Evolutionary conservation across 768 basidiomycete genomes (phyloP), one percentile per base, ranked within the genome.

Genomic region (Mycena belliarum): DNA sequence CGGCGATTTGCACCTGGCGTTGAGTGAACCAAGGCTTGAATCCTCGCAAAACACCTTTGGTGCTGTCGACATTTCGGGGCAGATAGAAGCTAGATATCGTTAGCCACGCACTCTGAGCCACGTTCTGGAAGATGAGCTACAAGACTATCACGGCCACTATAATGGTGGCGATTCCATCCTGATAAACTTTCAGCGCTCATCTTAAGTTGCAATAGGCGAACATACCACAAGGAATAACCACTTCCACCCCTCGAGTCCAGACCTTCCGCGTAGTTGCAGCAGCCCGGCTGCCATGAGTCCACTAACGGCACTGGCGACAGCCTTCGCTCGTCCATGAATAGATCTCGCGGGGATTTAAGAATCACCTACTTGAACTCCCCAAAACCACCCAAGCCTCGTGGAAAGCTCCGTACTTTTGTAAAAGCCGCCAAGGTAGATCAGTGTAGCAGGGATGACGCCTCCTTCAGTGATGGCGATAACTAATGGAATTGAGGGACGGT

Each of bases 371-470:
- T 73, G 76, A 18, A 73, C 65, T 21, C 75, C 76, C 72, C 78
- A 80, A 68, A 78, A 80, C 61, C 73, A 72, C 9, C 74, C 77
- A 2, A 79, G 65, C 1, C 78, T 69, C 21, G 72, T 72, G 0
- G 76, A 72, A 6, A 79, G 70, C 60, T 80, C 79, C 1, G 75
- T 76, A 24, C 78, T 69, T 35, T 74, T 76, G 65, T 79, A 79
- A 61, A 78, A 78, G 8, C 69, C 68, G 37, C 75, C 75, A 2
- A 79, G 69, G 63, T 79, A 79, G 26, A 76, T 75, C 10, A 80
- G 66, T 18, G 77, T 73, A 5, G 74, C 71, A 4, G 74, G 74
- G 5, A 73, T 75, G 12, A 76, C 76, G 53, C 75, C 75, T 51
- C 74, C 76, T 69, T 77, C 75, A 0, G 76, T 77, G 23, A 77